These are phyloP conservation scores for Punica granatum DNA, from an alignment of 345 rosid species.

Conservation along the genomic window DNA sequence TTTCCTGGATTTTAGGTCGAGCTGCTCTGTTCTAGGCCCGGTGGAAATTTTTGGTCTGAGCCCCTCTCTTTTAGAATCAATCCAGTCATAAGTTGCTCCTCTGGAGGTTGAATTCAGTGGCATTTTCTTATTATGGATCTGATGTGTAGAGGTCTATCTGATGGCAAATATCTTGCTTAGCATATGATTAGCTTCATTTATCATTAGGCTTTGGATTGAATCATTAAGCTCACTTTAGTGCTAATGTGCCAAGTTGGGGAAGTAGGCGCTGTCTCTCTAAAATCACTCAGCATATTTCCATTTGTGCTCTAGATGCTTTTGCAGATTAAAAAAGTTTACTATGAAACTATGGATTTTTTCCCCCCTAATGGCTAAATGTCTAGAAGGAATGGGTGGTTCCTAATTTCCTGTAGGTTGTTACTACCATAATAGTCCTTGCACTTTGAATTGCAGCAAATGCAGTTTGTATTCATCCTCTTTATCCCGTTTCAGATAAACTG, in stretches of 20 bases:
- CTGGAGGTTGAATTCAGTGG: background rate
- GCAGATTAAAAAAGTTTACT: background rate
- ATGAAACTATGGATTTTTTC: background rate
- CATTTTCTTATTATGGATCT: background rate
- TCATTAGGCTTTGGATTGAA: too few species aligned
- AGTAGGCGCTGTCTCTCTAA: too few species aligned
- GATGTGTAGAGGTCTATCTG: background rate
- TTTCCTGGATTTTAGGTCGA: background rate
- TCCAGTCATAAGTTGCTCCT: background rate
- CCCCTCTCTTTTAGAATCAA: background rate
- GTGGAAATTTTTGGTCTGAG: background rate
- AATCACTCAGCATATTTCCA: background rate
- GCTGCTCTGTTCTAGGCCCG: background rate
- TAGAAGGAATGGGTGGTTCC: background rate
- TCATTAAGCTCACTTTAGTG: too few species aligned
- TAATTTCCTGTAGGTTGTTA: background rate
- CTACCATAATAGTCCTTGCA: background rate
- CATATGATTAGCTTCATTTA: background rate
- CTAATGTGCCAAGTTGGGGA: too few species aligned
- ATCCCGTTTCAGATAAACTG: slow-evolving; percentile 26
- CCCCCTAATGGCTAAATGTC: background rate
- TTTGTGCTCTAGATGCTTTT: slow-evolving; percentile 1
- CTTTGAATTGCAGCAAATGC: background rate
- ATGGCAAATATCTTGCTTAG: background rate
- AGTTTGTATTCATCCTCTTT: slow-evolving; percentile 6